Percentiles rank a stretch among this genome's conserved stretches.
These are phyloP conservation scores for Erigeron philadelphicus DNA, from an alignment of 140 eudicot genomes.

Conservation along the genomic window DNA sequence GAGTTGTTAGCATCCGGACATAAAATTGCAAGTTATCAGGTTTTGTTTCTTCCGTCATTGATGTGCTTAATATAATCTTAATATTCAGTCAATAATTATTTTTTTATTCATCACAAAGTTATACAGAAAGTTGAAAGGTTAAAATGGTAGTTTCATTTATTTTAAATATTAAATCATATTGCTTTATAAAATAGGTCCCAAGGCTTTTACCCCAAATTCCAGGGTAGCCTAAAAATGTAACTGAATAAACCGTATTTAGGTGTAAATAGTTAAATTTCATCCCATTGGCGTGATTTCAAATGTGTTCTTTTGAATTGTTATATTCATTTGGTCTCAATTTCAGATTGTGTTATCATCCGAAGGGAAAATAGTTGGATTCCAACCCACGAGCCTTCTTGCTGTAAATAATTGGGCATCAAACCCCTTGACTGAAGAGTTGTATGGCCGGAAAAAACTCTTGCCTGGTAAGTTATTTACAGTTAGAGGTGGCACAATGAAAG, in stretches of 20 bases:
- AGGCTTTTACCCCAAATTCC: neutral
- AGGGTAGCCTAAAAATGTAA: neutral
- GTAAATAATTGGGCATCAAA: constrained; percentile 86
- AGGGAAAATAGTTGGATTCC: constrained; percentile 61
- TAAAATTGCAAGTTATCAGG: constrained; percentile 91
- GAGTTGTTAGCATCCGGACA: constrained; percentile 48
- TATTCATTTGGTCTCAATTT: neutral
- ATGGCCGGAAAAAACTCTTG: constrained; percentile 63
- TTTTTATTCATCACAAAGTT: neutral
- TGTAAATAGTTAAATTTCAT: neutral
- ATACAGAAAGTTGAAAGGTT: neutral
- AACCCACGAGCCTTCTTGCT: constrained; percentile 81
- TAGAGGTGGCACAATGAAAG: too few species aligned
- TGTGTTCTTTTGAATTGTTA: neutral
- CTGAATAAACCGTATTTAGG: neutral
- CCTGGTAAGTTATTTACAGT: constrained; percentile 49
- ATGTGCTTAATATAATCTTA: neutral
- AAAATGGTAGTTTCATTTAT: neutral
- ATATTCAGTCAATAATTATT: neutral
- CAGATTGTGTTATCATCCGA: constrained; percentile 74
- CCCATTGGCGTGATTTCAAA: neutral
- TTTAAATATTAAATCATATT: neutral
- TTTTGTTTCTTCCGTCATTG: constrained; percentile 24
- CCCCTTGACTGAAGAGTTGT: constrained; percentile 68
- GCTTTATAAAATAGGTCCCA: neutral